Percentiles rank a stretch among this genome's conserved stretches.
phyloP scores from a whole-genome alignment of 306 rosid genomes.

The Lotus japonicus region DNA sequence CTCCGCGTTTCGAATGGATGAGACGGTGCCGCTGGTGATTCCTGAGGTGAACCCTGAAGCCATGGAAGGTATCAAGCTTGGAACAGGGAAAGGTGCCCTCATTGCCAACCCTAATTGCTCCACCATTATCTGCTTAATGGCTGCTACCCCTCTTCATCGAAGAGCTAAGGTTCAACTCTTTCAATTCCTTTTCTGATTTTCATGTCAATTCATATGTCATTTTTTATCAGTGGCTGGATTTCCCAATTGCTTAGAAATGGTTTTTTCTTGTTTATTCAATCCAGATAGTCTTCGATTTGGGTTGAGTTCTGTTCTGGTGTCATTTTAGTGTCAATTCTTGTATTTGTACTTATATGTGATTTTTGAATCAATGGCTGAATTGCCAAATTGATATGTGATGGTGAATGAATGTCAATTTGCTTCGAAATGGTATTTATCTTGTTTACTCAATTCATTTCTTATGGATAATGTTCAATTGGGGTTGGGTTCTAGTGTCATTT shows the following conservation, averaged over 20 bases:
- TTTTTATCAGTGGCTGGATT: not conserved
- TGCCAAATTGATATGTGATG: no score
- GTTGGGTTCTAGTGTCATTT: not conserved
- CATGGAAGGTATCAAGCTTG: conserved; percentile 58
- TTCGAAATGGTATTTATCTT: not conserved
- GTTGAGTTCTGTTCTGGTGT: no score
- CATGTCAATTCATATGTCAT: not conserved
- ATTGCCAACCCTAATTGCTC: conserved; percentile 98
- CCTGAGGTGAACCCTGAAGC: conserved; percentile 99
- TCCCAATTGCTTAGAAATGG: no score
- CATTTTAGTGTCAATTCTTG: no score
- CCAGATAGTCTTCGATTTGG: no score
- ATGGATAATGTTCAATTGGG: not conserved
- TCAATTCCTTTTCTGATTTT: not conserved
- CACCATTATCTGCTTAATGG: conserved; percentile 90
- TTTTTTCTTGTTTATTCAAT: no score
- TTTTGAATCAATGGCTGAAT: no score
- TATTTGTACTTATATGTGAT: no score
- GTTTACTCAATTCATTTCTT: not conserved
- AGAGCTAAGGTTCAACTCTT: conserved; percentile 54
- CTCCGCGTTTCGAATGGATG: conserved; percentile 91
- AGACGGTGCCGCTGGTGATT: conserved; percentile 76
- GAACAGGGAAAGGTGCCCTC: conserved; percentile 73
- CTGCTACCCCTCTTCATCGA: conserved; percentile 94
- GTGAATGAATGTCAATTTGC: not conserved